Evolutionary conservation across 2,329 filamentous ascomycete species (phyloP), one percentile per base, ranked within the genome.

Genomic region (Cercospora brassicicola): DNA sequence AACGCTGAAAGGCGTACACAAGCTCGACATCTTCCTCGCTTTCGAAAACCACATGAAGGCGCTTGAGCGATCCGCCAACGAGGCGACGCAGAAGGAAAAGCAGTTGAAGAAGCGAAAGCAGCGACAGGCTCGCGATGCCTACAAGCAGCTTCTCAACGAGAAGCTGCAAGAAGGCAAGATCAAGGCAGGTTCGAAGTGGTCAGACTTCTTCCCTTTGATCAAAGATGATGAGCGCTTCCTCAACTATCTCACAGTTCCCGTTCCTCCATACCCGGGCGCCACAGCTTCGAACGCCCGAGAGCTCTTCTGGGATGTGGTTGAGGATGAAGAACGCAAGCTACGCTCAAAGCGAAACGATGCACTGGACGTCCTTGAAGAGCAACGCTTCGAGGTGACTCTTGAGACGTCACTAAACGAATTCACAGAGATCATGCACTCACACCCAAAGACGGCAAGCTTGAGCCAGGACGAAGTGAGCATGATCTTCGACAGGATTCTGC

Each of bases 41-140:
- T 99, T 98, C 80, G 93, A 98, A 82, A 93, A 91, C 76, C 94
- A 98, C 78, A 95, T 98, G 84, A 97, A 96, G 81, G 87, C 90
- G 67, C 86, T 98, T 72, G 95, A 99, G 81, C 91, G 93, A 69
- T 88, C 89, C 62, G 94, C 96, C 82, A 98, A 98, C 80, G 93
- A 97, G 78, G 88, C 90, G 59, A 90, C 92, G 71, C 95, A 99
- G 80, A 89, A 92, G 73, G 90, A 95, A 76, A 97, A 96, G 83
- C 90, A 90, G 69, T 86, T 87, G 74, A 94, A 91, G 80, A 87
- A 89, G 65, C 89, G 95, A 68, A 87, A 90, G 73, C 93, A 97
- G 78, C 92, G 95, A 71, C 91, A 93, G 81, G 90, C 91, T 73
- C 90, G 95, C 69, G 95, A 99, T 78, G 87, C 84, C 0, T 99